These are phyloP conservation scores for Scheffersomyces insectosa DNA, from an alignment of 1,139 yeast genomes.

Conservation along the genomic window DNA sequence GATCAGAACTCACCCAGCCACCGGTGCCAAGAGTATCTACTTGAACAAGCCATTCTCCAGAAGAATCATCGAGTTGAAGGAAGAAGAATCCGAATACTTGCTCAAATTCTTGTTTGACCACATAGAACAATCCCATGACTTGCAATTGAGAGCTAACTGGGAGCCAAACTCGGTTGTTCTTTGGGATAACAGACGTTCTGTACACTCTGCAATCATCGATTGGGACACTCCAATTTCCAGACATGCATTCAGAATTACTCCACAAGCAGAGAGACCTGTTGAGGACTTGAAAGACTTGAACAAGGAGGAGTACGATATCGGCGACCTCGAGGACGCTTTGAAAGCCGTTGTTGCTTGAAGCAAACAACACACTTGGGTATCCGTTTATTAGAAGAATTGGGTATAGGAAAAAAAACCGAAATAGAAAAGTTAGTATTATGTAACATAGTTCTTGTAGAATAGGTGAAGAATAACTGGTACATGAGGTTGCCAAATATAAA, in stretches of 20 bases:
- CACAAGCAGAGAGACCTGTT: constrained; percentile 51
- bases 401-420: no score
- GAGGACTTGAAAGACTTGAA: constrained; percentile 34
- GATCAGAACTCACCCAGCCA: constrained; percentile 59
- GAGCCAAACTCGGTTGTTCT: constrained; percentile 57
- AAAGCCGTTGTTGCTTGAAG: constrained; percentile 10
- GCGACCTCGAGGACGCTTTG: constrained; percentile 41
- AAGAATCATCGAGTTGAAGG: constrained; percentile 54
- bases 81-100: constrained; percentile 54
- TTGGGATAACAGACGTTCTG: constrained; percentile 48
- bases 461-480: no score
- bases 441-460: no score
- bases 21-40: constrained; percentile 51
- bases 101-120: constrained; percentile 51
- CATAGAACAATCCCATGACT: constrained; percentile 49
- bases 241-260: constrained; percentile 47
- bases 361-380: background rate
- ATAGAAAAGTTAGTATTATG: no score
- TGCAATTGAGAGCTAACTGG: constrained; percentile 60
- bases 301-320: constrained; percentile 37
- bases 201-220: constrained; percentile 45
- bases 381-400: no score
- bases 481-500: no score
- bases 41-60: constrained; percentile 58
- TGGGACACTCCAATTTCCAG: constrained; percentile 44